Evolutionary conservation across 139 green algal genomes (phyloP).

Genomic region (Chlorella sp.): DNA sequence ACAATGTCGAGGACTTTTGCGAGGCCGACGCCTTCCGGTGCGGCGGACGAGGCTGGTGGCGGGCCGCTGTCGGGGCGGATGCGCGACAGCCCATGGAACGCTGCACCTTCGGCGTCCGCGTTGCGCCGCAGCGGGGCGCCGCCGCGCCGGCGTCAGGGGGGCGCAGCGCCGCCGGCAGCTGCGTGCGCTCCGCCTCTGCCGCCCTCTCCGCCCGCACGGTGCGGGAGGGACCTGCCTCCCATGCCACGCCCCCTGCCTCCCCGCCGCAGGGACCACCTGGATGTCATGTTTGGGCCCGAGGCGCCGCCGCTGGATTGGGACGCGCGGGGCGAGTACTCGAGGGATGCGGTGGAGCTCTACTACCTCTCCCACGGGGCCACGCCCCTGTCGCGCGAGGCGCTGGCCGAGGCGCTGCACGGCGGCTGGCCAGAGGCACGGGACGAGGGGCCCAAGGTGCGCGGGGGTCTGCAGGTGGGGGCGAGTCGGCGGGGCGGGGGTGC

Average conservation of each 20-base stretch:
- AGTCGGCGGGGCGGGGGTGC: neutral
- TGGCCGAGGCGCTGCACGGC: slow-evolving; percentile 59
- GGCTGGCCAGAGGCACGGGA: no score
- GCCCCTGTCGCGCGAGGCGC: slow-evolving; percentile 34
- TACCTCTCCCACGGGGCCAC: slow-evolving; percentile 73
- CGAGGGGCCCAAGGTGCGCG: no score
- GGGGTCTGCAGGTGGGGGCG: no score
- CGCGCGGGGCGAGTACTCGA: slow-evolving; percentile 62
- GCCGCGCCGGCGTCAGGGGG: no score
- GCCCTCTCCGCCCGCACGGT: no score
- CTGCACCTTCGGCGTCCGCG: no score
- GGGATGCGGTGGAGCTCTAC: slow-evolving; percentile 80
- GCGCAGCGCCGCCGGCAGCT: no score
- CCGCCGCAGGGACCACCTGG: slow-evolving; percentile 63
- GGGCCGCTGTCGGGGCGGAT: no score
- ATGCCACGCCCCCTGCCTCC: neutral
- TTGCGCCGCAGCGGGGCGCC: no score
- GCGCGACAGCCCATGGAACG: no score
- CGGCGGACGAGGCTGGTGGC: no score
- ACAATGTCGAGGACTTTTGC: slow-evolving; percentile 79
- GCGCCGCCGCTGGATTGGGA: slow-evolving; percentile 87
- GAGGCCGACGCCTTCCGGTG: slow-evolving; percentile 69
- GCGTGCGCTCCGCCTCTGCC: no score
- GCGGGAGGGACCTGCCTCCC: neutral
- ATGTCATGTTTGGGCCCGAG: slow-evolving; percentile 71